Conservation (phyloP, 176 grass and related monocot genomes). For the Thinopyrum elongatum region DNA sequence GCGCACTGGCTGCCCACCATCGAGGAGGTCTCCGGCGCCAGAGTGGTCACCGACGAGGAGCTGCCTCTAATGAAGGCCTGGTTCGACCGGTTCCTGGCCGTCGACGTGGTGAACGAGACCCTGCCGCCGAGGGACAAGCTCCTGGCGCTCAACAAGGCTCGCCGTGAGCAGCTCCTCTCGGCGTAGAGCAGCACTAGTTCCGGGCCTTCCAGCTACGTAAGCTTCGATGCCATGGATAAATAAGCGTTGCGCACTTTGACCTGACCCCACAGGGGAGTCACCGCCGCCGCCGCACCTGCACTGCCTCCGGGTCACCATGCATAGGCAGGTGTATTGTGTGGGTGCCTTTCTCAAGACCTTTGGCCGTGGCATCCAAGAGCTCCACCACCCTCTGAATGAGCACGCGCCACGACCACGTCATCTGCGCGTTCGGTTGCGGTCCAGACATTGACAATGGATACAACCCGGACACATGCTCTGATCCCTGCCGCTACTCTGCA, state of each 20-base stretch:
- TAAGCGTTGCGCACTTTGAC: background rate
- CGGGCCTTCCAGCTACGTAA: no score
- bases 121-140: conserved; percentile 51
- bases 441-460: no score
- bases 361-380: background rate
- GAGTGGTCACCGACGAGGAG: conserved; percentile 31
- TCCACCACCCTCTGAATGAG: background rate
- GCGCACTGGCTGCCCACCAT: conserved; percentile 43
- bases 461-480: background rate
- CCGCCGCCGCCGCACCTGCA: no score
- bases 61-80: conserved; percentile 53
- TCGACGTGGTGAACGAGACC: conserved; percentile 38
- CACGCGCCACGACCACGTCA: background rate
- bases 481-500: background rate
- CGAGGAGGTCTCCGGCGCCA: conserved; percentile 32
- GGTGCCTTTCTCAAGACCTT: background rate
- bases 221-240: background rate
- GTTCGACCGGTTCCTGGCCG: conserved; percentile 46
- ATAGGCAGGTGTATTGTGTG: no score
- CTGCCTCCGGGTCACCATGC: no score
- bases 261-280: no score
- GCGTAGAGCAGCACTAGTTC: background rate
- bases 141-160: conserved; percentile 35
- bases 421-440: background rate
- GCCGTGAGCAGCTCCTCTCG: conserved; percentile 35